These are phyloP conservation scores for Arachnomyces sp. DNA, from an alignment of 2,329 filamentous ascomycete genomes.

Conservation along the genomic window DNA sequence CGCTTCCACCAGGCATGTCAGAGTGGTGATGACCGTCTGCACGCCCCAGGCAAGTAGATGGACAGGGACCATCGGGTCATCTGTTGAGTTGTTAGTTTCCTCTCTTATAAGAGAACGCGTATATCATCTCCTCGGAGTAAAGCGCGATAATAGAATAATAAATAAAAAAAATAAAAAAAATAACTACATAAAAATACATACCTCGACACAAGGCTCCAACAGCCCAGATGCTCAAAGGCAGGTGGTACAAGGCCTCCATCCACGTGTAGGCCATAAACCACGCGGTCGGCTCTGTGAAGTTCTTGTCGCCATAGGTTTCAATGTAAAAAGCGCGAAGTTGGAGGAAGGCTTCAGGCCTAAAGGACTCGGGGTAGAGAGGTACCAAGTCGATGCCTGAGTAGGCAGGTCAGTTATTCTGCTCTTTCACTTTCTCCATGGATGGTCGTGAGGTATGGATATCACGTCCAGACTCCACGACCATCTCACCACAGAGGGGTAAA, in stretches of 20 bases:
- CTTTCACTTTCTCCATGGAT: neutral
- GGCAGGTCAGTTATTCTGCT: neutral
- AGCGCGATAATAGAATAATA: constrained; percentile 3
- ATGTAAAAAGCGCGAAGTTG: constrained; percentile 50
- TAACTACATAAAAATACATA: constrained; percentile 31
- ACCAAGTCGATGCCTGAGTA: constrained; percentile 51
- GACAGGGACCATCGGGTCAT: constrained; percentile 50
- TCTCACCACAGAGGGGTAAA: constrained; percentile 8
- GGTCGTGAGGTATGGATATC: neutral
- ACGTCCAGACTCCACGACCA: neutral
- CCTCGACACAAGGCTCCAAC: constrained; percentile 46
- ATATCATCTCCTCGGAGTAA: neutral
- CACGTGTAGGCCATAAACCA: constrained; percentile 53
- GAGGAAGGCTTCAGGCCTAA: constrained; percentile 44
- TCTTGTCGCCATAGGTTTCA: constrained; percentile 53
- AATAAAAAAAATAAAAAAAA: neutral
- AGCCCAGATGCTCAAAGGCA: constrained; percentile 54
- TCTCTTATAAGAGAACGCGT: neutral
- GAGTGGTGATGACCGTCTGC: constrained; percentile 53
- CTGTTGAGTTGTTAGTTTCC: constrained; percentile 22
- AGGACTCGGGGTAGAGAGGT: constrained; percentile 46
- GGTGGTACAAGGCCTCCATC: constrained; percentile 54
- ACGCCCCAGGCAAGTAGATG: constrained; percentile 53
- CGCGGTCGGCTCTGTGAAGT: constrained; percentile 50
- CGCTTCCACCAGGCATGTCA: constrained; percentile 55